A percentile compares a stretch with the other conserved stretches of the same genome.
Evolutionary conservation across 495 filamentous ascomycete species (phyloP).

Genomic region (Trichoderma asperelloides): DNA sequence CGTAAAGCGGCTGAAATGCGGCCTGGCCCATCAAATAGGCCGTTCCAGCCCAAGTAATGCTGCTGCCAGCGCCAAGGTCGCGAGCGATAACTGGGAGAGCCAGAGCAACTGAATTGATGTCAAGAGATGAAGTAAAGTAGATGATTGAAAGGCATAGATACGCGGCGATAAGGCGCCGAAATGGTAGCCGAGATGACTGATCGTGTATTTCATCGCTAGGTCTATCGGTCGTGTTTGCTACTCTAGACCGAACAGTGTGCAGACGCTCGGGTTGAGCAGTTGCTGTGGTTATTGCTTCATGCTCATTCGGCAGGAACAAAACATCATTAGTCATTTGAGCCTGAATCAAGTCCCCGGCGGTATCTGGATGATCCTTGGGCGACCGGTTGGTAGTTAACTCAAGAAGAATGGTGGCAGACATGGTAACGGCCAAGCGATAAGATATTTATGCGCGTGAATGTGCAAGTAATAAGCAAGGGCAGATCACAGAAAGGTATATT

Average conservation of each 20-base stretch:
- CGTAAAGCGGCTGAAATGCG: conserved; percentile 53
- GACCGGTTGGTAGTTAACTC: neutral
- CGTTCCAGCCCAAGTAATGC: conserved; percentile 58
- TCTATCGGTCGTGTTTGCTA: neutral
- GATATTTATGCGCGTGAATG: neutral
- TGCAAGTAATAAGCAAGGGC: neutral
- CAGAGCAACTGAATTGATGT: conserved; percentile 55
- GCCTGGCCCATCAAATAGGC: conserved; percentile 57
- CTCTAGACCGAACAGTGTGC: neutral
- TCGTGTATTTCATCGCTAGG: conserved; percentile 7
- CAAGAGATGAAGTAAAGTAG: conserved; percentile 49
- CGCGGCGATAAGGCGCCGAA: conserved; percentile 45
- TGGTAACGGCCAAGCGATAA: neutral
- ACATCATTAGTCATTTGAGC: neutral
- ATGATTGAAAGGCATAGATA: conserved; percentile 46
- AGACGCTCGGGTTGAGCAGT: neutral
- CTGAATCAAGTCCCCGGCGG: neutral
- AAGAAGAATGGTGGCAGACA: neutral
- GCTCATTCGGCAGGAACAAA: neutral
- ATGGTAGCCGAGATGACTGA: conserved; percentile 32
- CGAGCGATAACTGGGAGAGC: conserved; percentile 50
- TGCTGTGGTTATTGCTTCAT: neutral
- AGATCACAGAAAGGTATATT: neutral
- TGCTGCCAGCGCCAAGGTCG: conserved; percentile 44
- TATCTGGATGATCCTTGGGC: neutral